Conservation (phyloP, 768 basidiomycete genomes). For the Leccinum olivaceopallidum region DNA sequence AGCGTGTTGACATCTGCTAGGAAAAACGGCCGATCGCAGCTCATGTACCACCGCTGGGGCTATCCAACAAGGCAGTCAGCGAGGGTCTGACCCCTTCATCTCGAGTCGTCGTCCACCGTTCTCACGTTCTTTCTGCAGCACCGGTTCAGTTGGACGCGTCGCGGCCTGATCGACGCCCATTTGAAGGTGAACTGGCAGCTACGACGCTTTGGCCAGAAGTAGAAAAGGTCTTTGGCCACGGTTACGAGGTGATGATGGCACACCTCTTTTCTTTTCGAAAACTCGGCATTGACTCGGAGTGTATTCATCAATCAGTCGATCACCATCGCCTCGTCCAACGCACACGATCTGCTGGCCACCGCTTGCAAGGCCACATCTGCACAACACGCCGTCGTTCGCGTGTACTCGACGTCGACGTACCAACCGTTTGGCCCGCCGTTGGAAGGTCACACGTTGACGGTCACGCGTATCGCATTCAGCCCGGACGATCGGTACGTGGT, state of each 20-base stretch:
- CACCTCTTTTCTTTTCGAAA: background rate
- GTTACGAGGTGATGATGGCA: slow-evolving; percentile 74
- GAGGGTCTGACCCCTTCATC: slow-evolving; percentile 46
- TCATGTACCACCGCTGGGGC: slow-evolving; percentile 87
- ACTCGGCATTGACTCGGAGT: background rate
- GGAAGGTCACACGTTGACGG: slow-evolving; percentile 82
- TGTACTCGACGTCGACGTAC: slow-evolving; percentile 75
- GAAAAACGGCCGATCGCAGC: slow-evolving; percentile 71
- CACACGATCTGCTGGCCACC: slow-evolving; percentile 73
- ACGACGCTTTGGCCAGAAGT: slow-evolving; percentile 95
- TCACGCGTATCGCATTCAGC: slow-evolving; percentile 90
- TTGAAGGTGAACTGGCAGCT: slow-evolving; percentile 87
- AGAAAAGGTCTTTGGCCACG: slow-evolving; percentile 97
- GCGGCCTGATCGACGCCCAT: slow-evolving; percentile 50
- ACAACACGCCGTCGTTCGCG: slow-evolving; percentile 87
- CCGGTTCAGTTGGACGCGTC: slow-evolving; percentile 19
- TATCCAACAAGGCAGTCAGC: slow-evolving; percentile 90
- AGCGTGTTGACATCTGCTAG: slow-evolving; percentile 35
- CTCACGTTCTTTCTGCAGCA: slow-evolving; percentile 11
- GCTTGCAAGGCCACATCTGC: slow-evolving; percentile 86
- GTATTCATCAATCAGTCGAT: slow-evolving; percentile 57
- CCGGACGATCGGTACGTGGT: slow-evolving; percentile 77
- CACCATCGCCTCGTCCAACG: slow-evolving; percentile 72
- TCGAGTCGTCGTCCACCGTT: background rate
- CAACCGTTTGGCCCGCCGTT: slow-evolving; percentile 71